These are phyloP conservation scores for Dioscorea dumetorum DNA, from an alignment of 106 monocot genomes.

Conservation along the genomic window DNA sequence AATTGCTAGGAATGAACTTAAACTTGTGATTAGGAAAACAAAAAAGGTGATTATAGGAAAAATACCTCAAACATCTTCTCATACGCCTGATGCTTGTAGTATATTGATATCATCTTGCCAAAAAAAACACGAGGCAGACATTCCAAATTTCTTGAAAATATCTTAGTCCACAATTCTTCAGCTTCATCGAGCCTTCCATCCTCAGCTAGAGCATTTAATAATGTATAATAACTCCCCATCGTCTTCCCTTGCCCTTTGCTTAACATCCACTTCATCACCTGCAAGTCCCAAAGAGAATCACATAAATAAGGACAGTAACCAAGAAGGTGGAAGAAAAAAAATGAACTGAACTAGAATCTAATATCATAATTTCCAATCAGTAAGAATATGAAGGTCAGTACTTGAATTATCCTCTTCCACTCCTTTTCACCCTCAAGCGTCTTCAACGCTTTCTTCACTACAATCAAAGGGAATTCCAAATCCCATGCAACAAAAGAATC, in stretches of 20 bases:
- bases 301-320: no score
- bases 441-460: slow-evolving; percentile 91
- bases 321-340: no score
- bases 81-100: slow-evolving; percentile 50
- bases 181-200: slow-evolving; percentile 93
- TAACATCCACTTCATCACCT: slow-evolving; percentile 97
- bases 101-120: slow-evolving; percentile 79
- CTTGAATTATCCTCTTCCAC: slow-evolving; percentile 98
- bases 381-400: slow-evolving; percentile 7
- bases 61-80: slow-evolving; percentile 95
- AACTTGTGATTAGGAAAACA: no score
- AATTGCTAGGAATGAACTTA: no score
- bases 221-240: slow-evolving; percentile 80
- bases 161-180: slow-evolving; percentile 69
- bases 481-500: slow-evolving; percentile 99
- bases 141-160: slow-evolving; percentile 81
- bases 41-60: no score
- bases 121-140: slow-evolving; percentile 81
- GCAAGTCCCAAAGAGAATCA: neutral
- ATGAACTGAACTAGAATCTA: no score
- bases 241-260: slow-evolving; percentile 99
- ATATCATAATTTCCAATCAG: no score
- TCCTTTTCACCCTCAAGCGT: slow-evolving; percentile 77
- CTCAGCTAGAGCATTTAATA: slow-evolving; percentile 87
- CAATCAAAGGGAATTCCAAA: slow-evolving; percentile 90